Evolutionary conservation across 805 yeast genomes (phyloP).

Genomic region (Saccharomyces paradoxus): DNA sequence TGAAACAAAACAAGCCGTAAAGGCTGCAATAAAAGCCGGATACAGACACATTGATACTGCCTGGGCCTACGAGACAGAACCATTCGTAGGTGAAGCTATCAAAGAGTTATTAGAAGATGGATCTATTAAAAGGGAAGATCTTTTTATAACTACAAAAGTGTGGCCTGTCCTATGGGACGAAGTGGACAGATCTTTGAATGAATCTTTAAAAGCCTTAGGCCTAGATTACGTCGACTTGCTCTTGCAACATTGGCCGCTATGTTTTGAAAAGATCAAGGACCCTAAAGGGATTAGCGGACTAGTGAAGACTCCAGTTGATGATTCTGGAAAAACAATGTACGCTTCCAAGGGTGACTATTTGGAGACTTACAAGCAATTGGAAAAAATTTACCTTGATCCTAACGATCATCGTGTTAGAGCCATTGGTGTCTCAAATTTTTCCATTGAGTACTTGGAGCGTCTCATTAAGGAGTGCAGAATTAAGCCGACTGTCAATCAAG

Average conservation of each 20-base stretch:
- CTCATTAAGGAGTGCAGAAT: conserved; percentile 38
- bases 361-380: conserved; percentile 49
- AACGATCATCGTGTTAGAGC: conserved; percentile 41
- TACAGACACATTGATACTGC: conserved; percentile 74
- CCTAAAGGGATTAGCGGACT: conserved; percentile 18
- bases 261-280: conserved; percentile 29
- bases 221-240: conserved; percentile 70
- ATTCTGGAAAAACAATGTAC: conserved; percentile 30
- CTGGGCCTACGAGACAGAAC: conserved; percentile 59
- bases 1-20: conserved; percentile 44
- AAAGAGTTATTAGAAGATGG: conserved; percentile 41
- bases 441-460: conserved; percentile 33
- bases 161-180: conserved; percentile 49
- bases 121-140: conserved; percentile 42
- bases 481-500: conserved; percentile 49
- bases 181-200: conserved; percentile 46
- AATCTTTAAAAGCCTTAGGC: conserved; percentile 51
- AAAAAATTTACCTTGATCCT: conserved; percentile 22
- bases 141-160: conserved; percentile 68
- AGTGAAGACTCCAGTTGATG: conserved; percentile 24
- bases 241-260: conserved; percentile 73
- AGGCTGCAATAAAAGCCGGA: conserved; percentile 55
- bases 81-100: conserved; percentile 55
- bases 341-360: conserved; percentile 36
- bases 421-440: conserved; percentile 53